Conservation (phyloP, 1,139 yeast species). For the Kodamaea alishanica region DNA sequence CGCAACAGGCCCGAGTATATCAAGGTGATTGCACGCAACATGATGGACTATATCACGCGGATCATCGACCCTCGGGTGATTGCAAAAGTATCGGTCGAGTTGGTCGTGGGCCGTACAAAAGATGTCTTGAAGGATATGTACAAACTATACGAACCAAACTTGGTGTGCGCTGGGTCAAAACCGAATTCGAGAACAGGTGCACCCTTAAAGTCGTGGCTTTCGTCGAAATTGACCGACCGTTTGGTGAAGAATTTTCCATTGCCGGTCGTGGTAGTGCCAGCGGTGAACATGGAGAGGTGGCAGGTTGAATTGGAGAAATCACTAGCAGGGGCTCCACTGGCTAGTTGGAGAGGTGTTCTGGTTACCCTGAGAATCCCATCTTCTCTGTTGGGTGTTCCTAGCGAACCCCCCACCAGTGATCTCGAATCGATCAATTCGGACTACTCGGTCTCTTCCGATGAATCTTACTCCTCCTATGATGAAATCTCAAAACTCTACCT, state of each 20-base stretch:
- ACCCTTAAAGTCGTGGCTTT: constrained; percentile 58
- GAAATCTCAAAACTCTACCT: constrained; percentile 36
- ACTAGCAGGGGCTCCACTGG: too few species aligned
- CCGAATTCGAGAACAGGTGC: constrained; percentile 42
- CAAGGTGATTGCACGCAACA: constrained; percentile 34
- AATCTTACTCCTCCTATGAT: constrained; percentile 38
- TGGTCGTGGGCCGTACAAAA: constrained; percentile 57
- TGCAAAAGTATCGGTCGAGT: constrained; percentile 59
- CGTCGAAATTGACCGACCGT: constrained; percentile 59
- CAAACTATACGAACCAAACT: constrained; percentile 59
- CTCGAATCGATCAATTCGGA: constrained; percentile 13
- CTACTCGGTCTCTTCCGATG: constrained; percentile 20
- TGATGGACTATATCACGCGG: constrained; percentile 46
- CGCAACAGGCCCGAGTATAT: constrained; percentile 36
- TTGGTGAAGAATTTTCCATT: constrained; percentile 60
- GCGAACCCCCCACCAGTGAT: not conserved
- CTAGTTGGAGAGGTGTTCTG: constrained; percentile 17
- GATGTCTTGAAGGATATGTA: constrained; percentile 59
- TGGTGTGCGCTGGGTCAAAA: constrained; percentile 61
- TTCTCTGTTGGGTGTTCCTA: not conserved
- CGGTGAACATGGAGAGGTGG: constrained; percentile 55
- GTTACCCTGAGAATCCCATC: not conserved
- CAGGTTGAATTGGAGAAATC: constrained; percentile 33
- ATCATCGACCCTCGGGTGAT: constrained; percentile 47
- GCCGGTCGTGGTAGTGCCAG: constrained; percentile 70